Base-by-base conservation (phyloP, 106 monocot species). In the Chionographis japonica region DNA sequence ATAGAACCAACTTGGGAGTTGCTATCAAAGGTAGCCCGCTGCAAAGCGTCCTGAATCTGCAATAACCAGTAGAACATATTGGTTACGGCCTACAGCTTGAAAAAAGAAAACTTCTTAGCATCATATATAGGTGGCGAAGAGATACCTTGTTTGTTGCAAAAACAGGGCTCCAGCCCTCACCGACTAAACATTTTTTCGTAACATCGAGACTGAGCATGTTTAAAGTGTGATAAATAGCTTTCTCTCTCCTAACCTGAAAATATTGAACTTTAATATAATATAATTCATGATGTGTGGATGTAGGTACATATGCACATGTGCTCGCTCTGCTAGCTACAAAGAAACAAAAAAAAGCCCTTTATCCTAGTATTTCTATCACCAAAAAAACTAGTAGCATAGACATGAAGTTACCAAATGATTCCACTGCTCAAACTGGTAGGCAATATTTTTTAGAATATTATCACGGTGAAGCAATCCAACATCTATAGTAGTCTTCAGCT, bases 201-300 rank as follows among this genome's bases (percentile, higher is more conserved):
- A 95, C 95, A 68, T 95, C 95, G 73, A 95, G 79, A 72, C 91
- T 91, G 36, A 95, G 86, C 95, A 95, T 95, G 81, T 95, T 95
- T 75, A 95, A 65, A 52, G 91, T 95, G 83, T 95, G 95, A 57
- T 91, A 88, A n/a, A 95, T 68, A 40, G 88, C 81, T 70, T 91
- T 95, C 71, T 95, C 95, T 56, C 56, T 88, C 73, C 77, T 91
- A 20, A 82, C 95, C 94, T 94, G 64, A 3, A 79, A 75, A 9
- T 5, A 2, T 46, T 46, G 46, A 6, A 6, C 0, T 46, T 46
- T 10, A 46, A 46, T 2, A 46, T 46, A 5, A 46, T 46, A 46
- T 46, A 46, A 72, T 59, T 61, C 10, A 63, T 50, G 3, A 59
- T 12, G 20, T 15, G 37, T 41, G 3, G 61, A 40, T 46, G 46